Evolutionary conservation across 306 rosid genomes (phyloP).

Genomic region (Malus asiatica): DNA sequence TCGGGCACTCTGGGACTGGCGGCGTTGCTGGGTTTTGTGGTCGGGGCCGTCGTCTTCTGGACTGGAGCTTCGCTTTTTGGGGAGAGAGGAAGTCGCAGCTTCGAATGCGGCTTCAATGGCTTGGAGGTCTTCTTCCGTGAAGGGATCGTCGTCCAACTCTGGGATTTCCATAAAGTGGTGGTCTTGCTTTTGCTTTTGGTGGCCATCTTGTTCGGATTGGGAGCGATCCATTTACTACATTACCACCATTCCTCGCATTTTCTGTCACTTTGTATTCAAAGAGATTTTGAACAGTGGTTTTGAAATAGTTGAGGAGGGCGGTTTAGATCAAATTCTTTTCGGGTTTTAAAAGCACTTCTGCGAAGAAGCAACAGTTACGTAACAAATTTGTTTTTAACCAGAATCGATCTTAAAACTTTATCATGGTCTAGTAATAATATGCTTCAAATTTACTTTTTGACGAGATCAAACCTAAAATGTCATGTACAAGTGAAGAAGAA

Average conservation of each 20-base stretch:
- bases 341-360: too few species aligned
- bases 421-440: too few species aligned
- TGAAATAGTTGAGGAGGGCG: too few species aligned
- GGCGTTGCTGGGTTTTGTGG: neutral
- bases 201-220: neutral
- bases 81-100: constrained; percentile 17
- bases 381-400: too few species aligned
- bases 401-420: accelerated
- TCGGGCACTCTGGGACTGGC: neutral
- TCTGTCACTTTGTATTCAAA: neutral
- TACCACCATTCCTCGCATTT: neutral
- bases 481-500: too few species aligned
- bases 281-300: too few species aligned
- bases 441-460: accelerated
- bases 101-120: constrained; percentile 45
- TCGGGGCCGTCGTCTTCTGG: neutral
- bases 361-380: too few species aligned
- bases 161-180: constrained; percentile 22
- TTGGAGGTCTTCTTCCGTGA: constrained; percentile 58
- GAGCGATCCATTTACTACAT: constrained; percentile 3
- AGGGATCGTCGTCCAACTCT: constrained; percentile 39
- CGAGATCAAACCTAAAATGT: accelerated
- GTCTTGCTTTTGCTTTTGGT: constrained; percentile 3
- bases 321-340: too few species aligned
- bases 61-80: constrained; percentile 25